Evolutionary conservation across 2,329 filamentous ascomycete species (phyloP).

Genomic region (Ceratocystis ficicola): DNA sequence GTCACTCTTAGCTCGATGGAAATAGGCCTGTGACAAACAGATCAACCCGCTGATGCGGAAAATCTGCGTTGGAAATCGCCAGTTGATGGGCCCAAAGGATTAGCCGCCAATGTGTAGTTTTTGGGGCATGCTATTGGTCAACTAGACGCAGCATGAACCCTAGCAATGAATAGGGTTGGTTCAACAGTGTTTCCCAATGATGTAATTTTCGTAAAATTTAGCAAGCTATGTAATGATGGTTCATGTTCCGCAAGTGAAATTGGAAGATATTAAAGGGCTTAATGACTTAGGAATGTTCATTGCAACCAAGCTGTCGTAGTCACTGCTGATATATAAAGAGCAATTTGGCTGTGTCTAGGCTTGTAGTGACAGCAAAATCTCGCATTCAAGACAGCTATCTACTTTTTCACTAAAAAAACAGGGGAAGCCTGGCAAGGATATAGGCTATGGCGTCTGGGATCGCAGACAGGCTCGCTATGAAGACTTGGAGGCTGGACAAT

Average conservation of each 20-base stretch:
- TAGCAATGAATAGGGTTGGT: not conserved
- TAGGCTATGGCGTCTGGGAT: conserved; percentile 18
- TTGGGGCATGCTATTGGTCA: not conserved
- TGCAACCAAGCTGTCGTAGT: not conserved
- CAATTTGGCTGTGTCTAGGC: not conserved
- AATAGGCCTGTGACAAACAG: not conserved
- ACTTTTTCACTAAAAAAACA: not conserved
- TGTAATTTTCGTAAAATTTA: no score
- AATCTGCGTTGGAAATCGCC: conserved; percentile 15
- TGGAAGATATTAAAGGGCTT: not conserved
- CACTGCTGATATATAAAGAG: not conserved
- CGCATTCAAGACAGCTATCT: conserved; percentile 5
- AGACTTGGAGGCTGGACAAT: conserved; percentile 2
- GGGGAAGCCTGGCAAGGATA: not conserved
- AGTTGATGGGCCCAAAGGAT: not conserved
- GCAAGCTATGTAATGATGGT: not conserved
- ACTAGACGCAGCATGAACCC: not conserved
- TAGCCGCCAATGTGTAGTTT: not conserved
- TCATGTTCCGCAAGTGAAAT: not conserved
- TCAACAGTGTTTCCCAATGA: no score
- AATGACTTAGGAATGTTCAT: not conserved
- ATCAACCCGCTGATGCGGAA: conserved; percentile 7
- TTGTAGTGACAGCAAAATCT: conserved; percentile 1
- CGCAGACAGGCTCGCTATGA: conserved; percentile 9
- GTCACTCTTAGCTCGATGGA: not conserved